These are phyloP conservation scores for Smallanthus sonchifolius DNA, from an alignment of 129 eudicot genomes.

Conservation along the genomic window DNA sequence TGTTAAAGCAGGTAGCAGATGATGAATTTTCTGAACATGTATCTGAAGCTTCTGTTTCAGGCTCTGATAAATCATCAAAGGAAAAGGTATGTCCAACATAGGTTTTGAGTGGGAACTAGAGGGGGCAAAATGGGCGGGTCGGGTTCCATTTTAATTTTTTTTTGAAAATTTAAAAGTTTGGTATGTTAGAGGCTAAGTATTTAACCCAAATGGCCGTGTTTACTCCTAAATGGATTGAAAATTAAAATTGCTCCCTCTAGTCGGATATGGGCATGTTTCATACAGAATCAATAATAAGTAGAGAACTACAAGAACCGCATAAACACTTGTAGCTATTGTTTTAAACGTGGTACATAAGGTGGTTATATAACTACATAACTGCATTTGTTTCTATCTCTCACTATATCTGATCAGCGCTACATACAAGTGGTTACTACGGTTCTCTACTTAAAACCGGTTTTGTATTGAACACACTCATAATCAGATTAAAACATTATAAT, in stretches of 20 bases:
- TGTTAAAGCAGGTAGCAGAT: constrained; percentile 83
- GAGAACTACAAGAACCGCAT: not conserved
- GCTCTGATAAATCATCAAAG: constrained; percentile 38
- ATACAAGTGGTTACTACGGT: not conserved
- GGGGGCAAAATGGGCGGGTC: not conserved
- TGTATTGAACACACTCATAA: not conserved
- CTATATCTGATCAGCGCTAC: not conserved
- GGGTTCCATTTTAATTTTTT: not conserved
- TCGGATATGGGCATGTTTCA: not conserved
- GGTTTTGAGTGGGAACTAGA: not conserved
- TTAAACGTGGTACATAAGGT: not conserved
- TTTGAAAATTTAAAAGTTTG: not conserved
- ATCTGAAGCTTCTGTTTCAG: constrained; percentile 29
- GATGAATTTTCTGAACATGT: constrained; percentile 58
- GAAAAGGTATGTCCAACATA: constrained; percentile 43
- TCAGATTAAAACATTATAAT: not conserved
- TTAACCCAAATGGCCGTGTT: not conserved
- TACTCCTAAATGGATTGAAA: not conserved
- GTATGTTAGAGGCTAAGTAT: not conserved
- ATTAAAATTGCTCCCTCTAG: not conserved
- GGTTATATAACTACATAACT: not conserved
- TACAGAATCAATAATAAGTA: not conserved
- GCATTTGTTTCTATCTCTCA: not conserved
- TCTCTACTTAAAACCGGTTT: not conserved
- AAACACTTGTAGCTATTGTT: not conserved